Evolutionary conservation across 1,139 yeast genomes (phyloP), one percentile per base, ranked within the genome.

Genomic region (Suhomyces guaymorum): DNA sequence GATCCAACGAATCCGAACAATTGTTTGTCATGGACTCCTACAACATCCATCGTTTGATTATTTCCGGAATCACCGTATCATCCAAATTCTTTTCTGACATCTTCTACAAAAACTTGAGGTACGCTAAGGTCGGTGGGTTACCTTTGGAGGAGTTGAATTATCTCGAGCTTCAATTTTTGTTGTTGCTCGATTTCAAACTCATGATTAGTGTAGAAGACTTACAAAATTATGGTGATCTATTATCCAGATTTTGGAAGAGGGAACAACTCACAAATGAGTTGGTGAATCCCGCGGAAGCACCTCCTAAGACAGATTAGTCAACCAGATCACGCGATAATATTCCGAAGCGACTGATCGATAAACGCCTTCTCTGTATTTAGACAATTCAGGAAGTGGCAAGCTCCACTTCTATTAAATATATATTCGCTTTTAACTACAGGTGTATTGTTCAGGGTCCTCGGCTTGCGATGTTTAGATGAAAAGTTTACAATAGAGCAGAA

Each of bases 81-180:
- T 85, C 96, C 27, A 92, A 92, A 64, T 94, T 92, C 60, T 90
- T 90, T 59, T 83, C 95, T 49, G 99, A 92, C 62, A 89, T 92
- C 34, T 94, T 92, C 57, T 92, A 94, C 71, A 92, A 94, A 55
- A 92, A 94, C 61, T 82, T 95, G 36, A 76, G 99, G 45, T 92
- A 94, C 58, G 97, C 98, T 15, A 88, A 92, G 60, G 97, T 92
- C 26, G 98, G 99, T 7, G 99, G 99, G 2, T 73, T 92, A 38
- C 96, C 97, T 7, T 73, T 90, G 38, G 96, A 89, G 40, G 99
- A 92, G 56, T 73, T 92, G 54, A 92, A 94, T 56, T 92, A 88
- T 61, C 70, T 92, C 47, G 99, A 92, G 59, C 66, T 92, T 35
- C 97, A 92, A 58, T 92, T 92, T 57, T 63, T 92, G 46, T 61